These are phyloP conservation scores for Amanita jacksonii DNA, from an alignment of 768 basidiomycete genomes.

Conservation along the genomic window DNA sequence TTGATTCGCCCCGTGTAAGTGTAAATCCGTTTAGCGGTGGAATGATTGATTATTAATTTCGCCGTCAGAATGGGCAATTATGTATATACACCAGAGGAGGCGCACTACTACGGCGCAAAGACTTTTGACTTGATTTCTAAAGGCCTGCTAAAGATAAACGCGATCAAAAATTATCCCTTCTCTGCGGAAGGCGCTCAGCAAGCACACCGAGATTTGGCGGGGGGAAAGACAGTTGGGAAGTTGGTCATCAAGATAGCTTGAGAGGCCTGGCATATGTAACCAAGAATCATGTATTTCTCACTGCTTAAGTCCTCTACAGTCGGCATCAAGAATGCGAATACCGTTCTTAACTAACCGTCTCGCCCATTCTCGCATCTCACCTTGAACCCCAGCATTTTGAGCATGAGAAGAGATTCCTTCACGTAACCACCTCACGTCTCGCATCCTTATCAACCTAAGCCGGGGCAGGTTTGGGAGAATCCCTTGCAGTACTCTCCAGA, in stretches of 20 bases:
- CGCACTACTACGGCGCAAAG: conserved; percentile 49
- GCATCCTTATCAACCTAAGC: conserved; percentile 45
- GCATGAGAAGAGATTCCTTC: conserved; percentile 57
- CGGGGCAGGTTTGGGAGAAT: conserved; percentile 47
- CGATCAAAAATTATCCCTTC: conserved; percentile 78
- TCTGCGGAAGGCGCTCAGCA: conserved; percentile 67
- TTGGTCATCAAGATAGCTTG: conserved; percentile 31
- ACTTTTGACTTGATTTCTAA: conserved; percentile 52
- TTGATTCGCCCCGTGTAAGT: conserved; percentile 68
- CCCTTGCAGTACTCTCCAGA: conserved; percentile 45
- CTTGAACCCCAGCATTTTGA: conserved; percentile 68
- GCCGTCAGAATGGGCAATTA: conserved; percentile 60
- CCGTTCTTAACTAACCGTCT: conserved; percentile 46
- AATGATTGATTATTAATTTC: neutral
- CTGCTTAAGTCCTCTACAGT: conserved; percentile 41
- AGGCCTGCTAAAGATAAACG: conserved; percentile 53
- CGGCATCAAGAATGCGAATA: conserved; percentile 58
- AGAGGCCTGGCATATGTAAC: neutral
- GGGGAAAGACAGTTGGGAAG: conserved; percentile 80
- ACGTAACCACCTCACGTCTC: conserved; percentile 68
- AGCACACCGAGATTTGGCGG: conserved; percentile 69
- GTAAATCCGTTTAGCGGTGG: neutral
- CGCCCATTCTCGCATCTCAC: conserved; percentile 71
- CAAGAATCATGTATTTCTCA: neutral
- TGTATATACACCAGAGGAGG: conserved; percentile 64